phyloP scores from a whole-genome alignment of 768 basidiomycete species.

The Gloeopeniophorella convolvens region DNA sequence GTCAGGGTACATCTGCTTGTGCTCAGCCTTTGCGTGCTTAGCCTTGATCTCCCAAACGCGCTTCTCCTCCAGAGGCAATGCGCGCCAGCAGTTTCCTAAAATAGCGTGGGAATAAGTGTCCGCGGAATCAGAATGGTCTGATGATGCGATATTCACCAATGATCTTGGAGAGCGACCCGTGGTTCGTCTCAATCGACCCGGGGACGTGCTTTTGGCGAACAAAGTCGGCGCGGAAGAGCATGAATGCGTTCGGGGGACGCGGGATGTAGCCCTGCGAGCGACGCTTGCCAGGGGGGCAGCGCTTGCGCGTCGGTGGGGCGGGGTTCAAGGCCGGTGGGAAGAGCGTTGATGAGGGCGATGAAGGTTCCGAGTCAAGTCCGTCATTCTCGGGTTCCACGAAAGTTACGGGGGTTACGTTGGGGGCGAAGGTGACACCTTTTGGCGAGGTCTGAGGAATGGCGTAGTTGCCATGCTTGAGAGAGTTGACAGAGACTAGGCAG shows the following conservation, averaged over 20 bases:
- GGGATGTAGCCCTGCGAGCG: constrained; percentile 42
- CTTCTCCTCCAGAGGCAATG: constrained; percentile 65
- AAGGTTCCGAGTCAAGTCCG: constrained; percentile 28
- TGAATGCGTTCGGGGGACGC: constrained; percentile 35
- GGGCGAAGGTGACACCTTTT: constrained; percentile 56
- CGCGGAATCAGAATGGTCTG: not conserved
- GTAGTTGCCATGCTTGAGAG: constrained; percentile 47
- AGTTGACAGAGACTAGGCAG: constrained; percentile 25
- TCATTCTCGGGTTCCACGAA: constrained; percentile 34
- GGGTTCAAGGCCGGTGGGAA: constrained; percentile 49
- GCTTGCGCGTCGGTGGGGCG: constrained; percentile 37
- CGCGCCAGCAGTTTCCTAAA: constrained; percentile 52
- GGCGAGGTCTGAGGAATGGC: constrained; percentile 36
- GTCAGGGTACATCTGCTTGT: constrained; percentile 62
- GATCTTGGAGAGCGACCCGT: constrained; percentile 44
- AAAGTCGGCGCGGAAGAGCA: constrained; percentile 26
- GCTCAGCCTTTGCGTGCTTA: constrained; percentile 66
- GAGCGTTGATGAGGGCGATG: constrained; percentile 35
- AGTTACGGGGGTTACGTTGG: constrained; percentile 52
- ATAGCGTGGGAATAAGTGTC: not conserved
- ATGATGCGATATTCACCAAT: constrained; percentile 27
- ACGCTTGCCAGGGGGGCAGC: constrained; percentile 55
- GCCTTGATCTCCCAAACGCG: constrained; percentile 67
- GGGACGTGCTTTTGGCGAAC: constrained; percentile 42
- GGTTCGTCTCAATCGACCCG: constrained; percentile 44